Evolutionary conservation across 2,329 filamentous ascomycete genomes (phyloP).

Genomic region (Colletotrichum filicis): DNA sequence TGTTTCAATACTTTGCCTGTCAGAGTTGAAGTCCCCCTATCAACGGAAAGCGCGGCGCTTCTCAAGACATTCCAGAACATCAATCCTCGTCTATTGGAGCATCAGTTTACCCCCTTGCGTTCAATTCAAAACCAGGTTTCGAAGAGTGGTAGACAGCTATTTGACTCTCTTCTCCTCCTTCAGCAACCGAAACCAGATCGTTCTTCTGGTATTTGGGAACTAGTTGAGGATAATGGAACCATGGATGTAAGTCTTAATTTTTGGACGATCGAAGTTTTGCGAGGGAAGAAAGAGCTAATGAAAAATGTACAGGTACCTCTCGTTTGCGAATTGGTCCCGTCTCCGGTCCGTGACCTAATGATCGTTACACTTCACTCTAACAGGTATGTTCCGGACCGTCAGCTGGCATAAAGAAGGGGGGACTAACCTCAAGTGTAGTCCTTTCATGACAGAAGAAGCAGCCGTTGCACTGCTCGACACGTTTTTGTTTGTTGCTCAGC

Average conservation of each 20-base stretch:
- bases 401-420: too few species aligned
- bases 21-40: slow-evolving; percentile 63
- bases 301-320: slow-evolving; percentile 66
- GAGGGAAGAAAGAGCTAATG: neutral
- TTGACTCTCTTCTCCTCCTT: slow-evolving; percentile 84
- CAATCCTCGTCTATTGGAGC: slow-evolving; percentile 71
- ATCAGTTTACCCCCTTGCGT: slow-evolving; percentile 81
- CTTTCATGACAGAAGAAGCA: neutral
- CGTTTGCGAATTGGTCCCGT: slow-evolving; percentile 79
- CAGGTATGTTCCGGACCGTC: slow-evolving; percentile 45
- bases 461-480: neutral
- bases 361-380: slow-evolving; percentile 73
- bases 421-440: neutral
- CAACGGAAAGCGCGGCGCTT: slow-evolving; percentile 64
- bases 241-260: slow-evolving; percentile 71
- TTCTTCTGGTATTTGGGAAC: slow-evolving; percentile 64
- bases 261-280: slow-evolving; percentile 20
- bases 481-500: neutral
- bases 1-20: slow-evolving; percentile 92
- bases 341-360: slow-evolving; percentile 61
- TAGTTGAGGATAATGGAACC: slow-evolving; percentile 66
- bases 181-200: slow-evolving; percentile 73
- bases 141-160: slow-evolving; percentile 65
- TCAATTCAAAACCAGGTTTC: slow-evolving; percentile 68
- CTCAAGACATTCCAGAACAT: slow-evolving; percentile 68